Percentiles rank a stretch among this genome's conserved stretches.
These are phyloP conservation scores for Blastobotrys parvus DNA, from an alignment of 805 yeast species.

Conservation along the genomic window DNA sequence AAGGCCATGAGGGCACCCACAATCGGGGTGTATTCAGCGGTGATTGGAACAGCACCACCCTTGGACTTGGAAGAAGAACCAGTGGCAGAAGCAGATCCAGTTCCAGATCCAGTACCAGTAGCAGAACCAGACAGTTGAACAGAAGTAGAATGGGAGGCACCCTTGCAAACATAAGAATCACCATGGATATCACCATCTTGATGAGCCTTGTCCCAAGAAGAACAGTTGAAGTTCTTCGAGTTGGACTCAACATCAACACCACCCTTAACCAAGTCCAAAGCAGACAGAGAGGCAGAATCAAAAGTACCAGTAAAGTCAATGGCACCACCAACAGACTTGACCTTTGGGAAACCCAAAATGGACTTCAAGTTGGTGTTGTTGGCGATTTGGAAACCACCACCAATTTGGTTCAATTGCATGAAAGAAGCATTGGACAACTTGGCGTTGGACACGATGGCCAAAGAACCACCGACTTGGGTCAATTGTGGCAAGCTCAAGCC, in stretches of 20 bases:
- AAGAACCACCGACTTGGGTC: slow-evolving; percentile 66
- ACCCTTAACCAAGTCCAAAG: slow-evolving; percentile 77
- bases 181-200: slow-evolving; percentile 81
- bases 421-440: slow-evolving; percentile 62
- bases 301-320: slow-evolving; percentile 73
- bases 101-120: neutral
- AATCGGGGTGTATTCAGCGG: slow-evolving; percentile 13
- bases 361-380: slow-evolving; percentile 68
- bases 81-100: slow-evolving; percentile 9
- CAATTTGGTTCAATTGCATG: slow-evolving; percentile 60
- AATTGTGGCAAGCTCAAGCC: slow-evolving; percentile 37
- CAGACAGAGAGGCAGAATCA: slow-evolving; percentile 66
- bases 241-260: slow-evolving; percentile 75
- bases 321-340: slow-evolving; percentile 82
- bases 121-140: slow-evolving; percentile 9
- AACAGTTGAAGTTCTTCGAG: slow-evolving; percentile 72
- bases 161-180: slow-evolving; percentile 54
- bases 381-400: slow-evolving; percentile 89
- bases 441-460: slow-evolving; percentile 66
- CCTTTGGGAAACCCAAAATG: slow-evolving; percentile 65
- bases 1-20: slow-evolving; percentile 18
- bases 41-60: slow-evolving; percentile 13
- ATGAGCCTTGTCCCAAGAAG: slow-evolving; percentile 62
- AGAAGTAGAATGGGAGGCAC: slow-evolving; percentile 22
- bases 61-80: slow-evolving; percentile 12